These are phyloP conservation scores for Raffaelea ambrosiae DNA, from an alignment of 2,329 filamentous ascomycete genomes.

Conservation along the genomic window DNA sequence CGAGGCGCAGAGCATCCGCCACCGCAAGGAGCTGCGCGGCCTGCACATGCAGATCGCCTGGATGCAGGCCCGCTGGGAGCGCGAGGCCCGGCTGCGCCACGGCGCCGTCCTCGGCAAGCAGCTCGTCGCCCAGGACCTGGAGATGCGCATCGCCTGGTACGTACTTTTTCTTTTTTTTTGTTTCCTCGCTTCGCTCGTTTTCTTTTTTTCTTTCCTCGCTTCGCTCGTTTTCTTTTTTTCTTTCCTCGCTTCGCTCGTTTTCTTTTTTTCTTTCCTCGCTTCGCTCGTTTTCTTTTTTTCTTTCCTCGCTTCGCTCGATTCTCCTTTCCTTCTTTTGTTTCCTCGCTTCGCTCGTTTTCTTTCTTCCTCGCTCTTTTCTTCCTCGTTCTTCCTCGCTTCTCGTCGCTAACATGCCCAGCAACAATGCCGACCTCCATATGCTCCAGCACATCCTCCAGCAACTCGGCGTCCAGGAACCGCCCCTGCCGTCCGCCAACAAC, in stretches of 20 bases:
- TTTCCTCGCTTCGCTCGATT: not conserved
- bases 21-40: slow-evolving; percentile 70
- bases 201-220: not conserved
- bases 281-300: not conserved
- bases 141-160: slow-evolving; percentile 85
- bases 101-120: slow-evolving; percentile 82
- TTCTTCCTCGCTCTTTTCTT: not conserved
- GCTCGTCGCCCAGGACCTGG: slow-evolving; percentile 69
- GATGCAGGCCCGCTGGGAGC: slow-evolving; percentile 70
- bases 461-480: slow-evolving; percentile 25
- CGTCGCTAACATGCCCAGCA: slow-evolving; percentile 46
- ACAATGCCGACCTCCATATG: slow-evolving; percentile 81
- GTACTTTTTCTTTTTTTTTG: not conserved
- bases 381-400: not conserved
- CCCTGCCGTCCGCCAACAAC: not conserved
- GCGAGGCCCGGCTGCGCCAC: slow-evolving; percentile 71
- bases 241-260: not conserved
- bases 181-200: slow-evolving; percentile 26
- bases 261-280: not conserved
- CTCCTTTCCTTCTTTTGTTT: not conserved
- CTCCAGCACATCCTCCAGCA: slow-evolving; percentile 72
- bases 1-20: slow-evolving; percentile 56
- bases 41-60: slow-evolving; percentile 85
- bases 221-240: slow-evolving; percentile 27
- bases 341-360: not conserved